Evolutionary conservation across 257 asterid genomes (phyloP).

Genomic region (Nicotiana tabacum): DNA sequence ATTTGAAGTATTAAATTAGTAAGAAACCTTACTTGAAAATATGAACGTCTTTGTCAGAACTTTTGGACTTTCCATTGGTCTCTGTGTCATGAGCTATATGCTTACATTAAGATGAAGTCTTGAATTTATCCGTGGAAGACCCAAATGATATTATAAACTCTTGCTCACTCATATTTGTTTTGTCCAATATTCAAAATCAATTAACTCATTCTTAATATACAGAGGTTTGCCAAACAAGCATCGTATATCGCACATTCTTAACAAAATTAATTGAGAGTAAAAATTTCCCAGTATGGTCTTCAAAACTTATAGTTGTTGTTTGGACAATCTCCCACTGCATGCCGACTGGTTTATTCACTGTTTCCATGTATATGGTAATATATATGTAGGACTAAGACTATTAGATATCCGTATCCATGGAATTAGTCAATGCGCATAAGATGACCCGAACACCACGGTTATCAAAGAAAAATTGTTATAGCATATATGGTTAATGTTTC

Average conservation of each 20-base stretch:
- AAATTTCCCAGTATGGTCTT: not conserved
- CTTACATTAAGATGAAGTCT: not conserved
- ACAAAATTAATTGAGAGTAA: not conserved
- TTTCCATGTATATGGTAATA: not conserved
- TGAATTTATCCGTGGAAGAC: not conserved
- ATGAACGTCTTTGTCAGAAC: too few relatives aligned
- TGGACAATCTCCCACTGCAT: not conserved
- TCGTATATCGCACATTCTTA: not conserved
- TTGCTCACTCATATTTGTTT: not conserved
- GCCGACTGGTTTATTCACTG: too few relatives aligned
- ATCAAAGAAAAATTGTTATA: too few relatives aligned
- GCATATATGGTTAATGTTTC: too few relatives aligned
- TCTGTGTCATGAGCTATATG: not conserved
- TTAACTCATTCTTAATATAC: not conserved
- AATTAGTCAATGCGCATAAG: too few relatives aligned
- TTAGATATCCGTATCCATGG: not conserved
- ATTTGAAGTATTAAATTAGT: too few relatives aligned
- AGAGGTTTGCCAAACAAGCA: not conserved
- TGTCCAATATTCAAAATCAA: not conserved
- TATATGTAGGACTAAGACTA: not conserved
- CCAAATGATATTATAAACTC: not conserved
- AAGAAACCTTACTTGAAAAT: too few relatives aligned
- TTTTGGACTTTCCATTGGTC: not conserved
- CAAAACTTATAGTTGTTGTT: not conserved
- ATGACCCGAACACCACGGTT: too few relatives aligned